Conservation (phyloP, 73 alveolate species). For the Paramecium primaurelia region DNA sequence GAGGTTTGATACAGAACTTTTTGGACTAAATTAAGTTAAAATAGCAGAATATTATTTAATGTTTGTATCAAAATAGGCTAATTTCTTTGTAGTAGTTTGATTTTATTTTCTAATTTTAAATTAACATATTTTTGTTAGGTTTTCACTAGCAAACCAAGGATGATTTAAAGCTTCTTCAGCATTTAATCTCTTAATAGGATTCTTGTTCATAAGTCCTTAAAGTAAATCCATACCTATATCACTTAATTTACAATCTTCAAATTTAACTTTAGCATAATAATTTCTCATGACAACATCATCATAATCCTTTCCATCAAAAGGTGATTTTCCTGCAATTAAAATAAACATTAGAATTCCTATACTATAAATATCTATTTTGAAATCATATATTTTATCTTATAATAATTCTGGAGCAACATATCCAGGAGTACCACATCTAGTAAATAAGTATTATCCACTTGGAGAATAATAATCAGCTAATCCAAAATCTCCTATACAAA, state of each 20-base stretch:
- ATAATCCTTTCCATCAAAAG: slow-evolving; percentile 7
- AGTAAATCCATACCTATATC: neutral
- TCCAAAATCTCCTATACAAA: slow-evolving; percentile 81
- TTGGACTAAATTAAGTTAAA: neutral
- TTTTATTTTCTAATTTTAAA: neutral
- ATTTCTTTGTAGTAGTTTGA: neutral
- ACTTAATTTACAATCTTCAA: neutral
- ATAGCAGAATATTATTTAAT: neutral
- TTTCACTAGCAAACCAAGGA: neutral
- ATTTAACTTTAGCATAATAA: neutral
- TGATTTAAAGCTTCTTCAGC: slow-evolving; percentile 15
- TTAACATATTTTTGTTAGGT: neutral
- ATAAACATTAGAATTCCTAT: slow-evolving; percentile 48
- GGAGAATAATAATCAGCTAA: slow-evolving; percentile 45
- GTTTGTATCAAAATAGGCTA: neutral
- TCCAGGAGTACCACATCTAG: slow-evolving; percentile 95
- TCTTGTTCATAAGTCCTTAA: neutral
- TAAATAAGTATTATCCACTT: slow-evolving; percentile 41
- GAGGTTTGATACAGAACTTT: neutral
- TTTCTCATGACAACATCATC: slow-evolving; percentile 6
- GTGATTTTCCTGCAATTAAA: neutral
- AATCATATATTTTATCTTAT: slow-evolving; percentile 62
- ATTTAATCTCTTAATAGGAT: neutral
- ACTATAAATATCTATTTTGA: slow-evolving; percentile 53
- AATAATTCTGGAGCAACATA: slow-evolving; percentile 96